Evolutionary conservation across 345 rosid species (phyloP), one percentile per base, ranked within the genome.

Genomic region (Salix suchowensis): DNA sequence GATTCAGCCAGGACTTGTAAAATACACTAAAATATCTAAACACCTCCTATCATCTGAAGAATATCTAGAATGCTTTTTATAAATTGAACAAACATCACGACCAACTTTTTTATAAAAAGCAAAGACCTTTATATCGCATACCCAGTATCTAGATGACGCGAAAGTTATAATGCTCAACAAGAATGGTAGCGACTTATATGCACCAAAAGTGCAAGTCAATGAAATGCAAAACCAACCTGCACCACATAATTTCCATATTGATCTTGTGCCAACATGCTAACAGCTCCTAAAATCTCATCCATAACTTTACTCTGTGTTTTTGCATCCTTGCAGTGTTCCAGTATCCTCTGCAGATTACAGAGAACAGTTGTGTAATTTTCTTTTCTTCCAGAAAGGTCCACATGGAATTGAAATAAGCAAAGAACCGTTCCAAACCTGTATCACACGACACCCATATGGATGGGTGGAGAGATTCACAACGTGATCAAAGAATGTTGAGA

Each of bases 241-340:
- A 96, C 89, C 75, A 96, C 99, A 81, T 96, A 96, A 81, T 96
- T 96, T 69, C 98, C 99, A 79, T 96, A 96, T 73, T 93, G 99
- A 80, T 96, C 99, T 73, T 96, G 97, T 37, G 99, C 98, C 84
- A 96, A 71, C 97, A 91, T 88, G 77, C 93, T 86, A 77, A 96
- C 98, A 73, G 95, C 87, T 26, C 73, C 84, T 78, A 96, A 66
- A 64, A 96, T 86, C 81, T 92, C 97, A 74, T 88, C 92, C 99
- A 96, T 96, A 86, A 96, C 88, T 80, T 88, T 88, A 37, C 76
- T 84, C 84, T 91, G 97, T 46, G 99, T 96, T 36, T 87, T 88
- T 3, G 82, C 81, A 52, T 92, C 85, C 73, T 86, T 82, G 77
- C 99, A 96, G 75, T 93, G 97, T 86, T 96, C 99, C 84, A 96